A percentile compares a stretch with the other conserved stretches of the same genome.
These are phyloP conservation scores for Fusarium sublunatum DNA, from an alignment of 2,329 filamentous ascomycete genomes.

Conservation along the genomic window DNA sequence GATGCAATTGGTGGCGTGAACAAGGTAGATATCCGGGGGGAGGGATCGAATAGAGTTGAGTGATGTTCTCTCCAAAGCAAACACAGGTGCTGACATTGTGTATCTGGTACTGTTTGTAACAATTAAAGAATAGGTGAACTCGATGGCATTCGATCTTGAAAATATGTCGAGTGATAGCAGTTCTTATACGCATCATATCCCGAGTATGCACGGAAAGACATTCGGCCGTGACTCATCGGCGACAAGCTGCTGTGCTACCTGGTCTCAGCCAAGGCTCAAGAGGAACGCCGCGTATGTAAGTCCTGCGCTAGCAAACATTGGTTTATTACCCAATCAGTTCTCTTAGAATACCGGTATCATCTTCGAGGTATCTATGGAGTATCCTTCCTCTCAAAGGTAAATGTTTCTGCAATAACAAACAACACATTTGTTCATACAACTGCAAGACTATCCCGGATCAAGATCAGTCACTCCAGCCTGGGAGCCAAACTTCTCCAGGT, in stretches of 20 bases:
- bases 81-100: conserved; percentile 21
- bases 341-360: too few species aligned
- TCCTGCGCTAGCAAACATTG: too few species aligned
- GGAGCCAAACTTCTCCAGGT: background rate
- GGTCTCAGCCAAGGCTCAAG: background rate
- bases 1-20: conserved; percentile 50
- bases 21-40: conserved; percentile 38
- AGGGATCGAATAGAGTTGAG: conserved; percentile 32
- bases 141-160: too few species aligned
- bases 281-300: background rate
- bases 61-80: conserved; percentile 20
- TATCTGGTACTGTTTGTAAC: background rate
- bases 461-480: too few species aligned
- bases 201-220: background rate
- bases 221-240: conserved; percentile 6
- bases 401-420: too few species aligned
- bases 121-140: background rate
- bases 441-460: too few species aligned
- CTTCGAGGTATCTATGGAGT: too few species aligned
- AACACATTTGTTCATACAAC: too few species aligned
- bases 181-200: background rate
- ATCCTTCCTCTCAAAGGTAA: too few species aligned
- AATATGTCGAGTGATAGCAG: background rate
- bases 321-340: too few species aligned
- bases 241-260: background rate